Evolutionary conservation across 306 rosid species (phyloP), one percentile per base, ranked within the genome.

Genomic region (Hippophae rhamnoides): DNA sequence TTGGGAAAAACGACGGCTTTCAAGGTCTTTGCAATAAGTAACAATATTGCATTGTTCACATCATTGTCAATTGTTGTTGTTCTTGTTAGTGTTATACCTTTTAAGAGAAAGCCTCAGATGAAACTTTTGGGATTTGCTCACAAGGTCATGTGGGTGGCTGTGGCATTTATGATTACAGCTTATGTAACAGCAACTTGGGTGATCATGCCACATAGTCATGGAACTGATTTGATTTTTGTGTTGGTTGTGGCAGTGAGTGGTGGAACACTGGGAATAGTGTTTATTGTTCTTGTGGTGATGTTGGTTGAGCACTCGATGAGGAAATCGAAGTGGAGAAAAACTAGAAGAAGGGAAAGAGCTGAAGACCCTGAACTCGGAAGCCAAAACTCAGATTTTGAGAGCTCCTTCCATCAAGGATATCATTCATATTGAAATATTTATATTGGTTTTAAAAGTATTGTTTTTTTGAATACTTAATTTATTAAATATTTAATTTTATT

Each of bases 11-110:
- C 80, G 54, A 47, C 65, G 45, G 88, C 88, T 46, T 89, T 81
- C 73, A 89, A 83, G 61, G 83, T 89, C 23, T 89, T 85, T 75
- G 74, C 72, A 38, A 62, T 89, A 56, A 74, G 90, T 77, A 89
- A 89, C 51, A 63, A 65, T 52, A 52, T 89, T n/a, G 95, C 97
- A 3, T 7, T 89, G 45, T 85, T 85, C 82, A 75, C 82, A 7
- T 85, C 95, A 25, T 72, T 85, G 2, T 71, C 81, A 6, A 64
- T 85, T 10, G 90, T 89, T 10, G 69, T 89, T 41, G 80, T 83
- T 56, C 76, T 85, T 14, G 86, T 89, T 18, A 89, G 97, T 68
- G 63, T 89, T 61, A 79, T 89, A 69, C 95, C 95, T 1, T 89
- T 72, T 43, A 70, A 67, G 47, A 82, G 83, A 60, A 85, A 81